Conservation (phyloP, 352 stramenopile species). For the Elongisporangium senticosum region DNA sequence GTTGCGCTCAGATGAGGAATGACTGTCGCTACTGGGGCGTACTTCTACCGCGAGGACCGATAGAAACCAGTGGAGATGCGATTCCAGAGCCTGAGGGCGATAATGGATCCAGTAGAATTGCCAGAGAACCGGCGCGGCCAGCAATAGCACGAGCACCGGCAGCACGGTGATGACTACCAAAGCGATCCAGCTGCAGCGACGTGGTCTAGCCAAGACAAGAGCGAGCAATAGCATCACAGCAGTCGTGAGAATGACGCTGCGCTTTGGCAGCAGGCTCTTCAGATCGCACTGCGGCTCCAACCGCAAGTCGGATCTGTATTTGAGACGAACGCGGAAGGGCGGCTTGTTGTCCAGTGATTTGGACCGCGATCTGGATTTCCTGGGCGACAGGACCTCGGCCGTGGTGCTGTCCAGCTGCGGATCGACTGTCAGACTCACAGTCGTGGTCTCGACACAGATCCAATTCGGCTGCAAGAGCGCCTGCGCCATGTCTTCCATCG, state of each 20-base stretch:
- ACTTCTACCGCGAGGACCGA: slow-evolving; percentile 26
- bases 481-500: slow-evolving; percentile 25
- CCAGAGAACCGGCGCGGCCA: slow-evolving; percentile 18
- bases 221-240: neutral
- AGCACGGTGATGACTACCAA: neutral
- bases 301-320: neutral
- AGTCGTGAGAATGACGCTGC: neutral
- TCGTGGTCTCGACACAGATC: neutral
- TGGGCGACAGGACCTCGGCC: neutral
- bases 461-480: slow-evolving; percentile 16
- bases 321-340: neutral
- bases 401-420: neutral
- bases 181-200: neutral
- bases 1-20: neutral
- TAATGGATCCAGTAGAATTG: slow-evolving; percentile 17
- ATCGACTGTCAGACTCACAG: neutral
- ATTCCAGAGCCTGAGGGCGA: slow-evolving; percentile 15
- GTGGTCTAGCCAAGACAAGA: neutral
- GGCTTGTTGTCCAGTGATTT: neutral
- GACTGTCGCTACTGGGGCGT: neutral
- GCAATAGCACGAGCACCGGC: slow-evolving; percentile 6
- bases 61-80: slow-evolving; percentile 33
- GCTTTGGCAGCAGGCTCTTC: neutral
- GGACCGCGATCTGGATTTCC: neutral
- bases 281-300: neutral